Conservation (phyloP, 1,284 basidiomycete genomes). For the Sanghuangporus baumii region DNA sequence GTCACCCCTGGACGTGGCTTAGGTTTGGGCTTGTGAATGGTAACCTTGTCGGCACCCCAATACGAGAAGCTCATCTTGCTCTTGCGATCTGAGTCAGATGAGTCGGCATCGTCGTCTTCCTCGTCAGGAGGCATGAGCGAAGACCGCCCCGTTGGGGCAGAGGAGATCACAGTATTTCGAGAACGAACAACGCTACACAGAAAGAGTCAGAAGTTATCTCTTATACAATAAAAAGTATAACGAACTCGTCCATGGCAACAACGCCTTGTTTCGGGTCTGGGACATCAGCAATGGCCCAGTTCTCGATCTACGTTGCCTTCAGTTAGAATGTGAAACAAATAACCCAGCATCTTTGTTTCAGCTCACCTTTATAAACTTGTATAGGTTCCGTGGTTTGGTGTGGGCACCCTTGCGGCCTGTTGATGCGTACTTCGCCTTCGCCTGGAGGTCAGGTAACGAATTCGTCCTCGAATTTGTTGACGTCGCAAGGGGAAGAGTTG, state of each 20-base stretch:
- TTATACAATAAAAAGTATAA: slow-evolving; percentile 2
- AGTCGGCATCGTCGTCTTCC: slow-evolving; percentile 53
- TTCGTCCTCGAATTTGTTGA: slow-evolving; percentile 62
- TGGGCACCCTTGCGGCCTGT: slow-evolving; percentile 67
- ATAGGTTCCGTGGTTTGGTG: slow-evolving; percentile 82
- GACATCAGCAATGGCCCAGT: slow-evolving; percentile 79
- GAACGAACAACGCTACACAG: slow-evolving; percentile 59
- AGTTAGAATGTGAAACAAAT: slow-evolving; percentile 8
- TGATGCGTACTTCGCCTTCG: slow-evolving; percentile 75
- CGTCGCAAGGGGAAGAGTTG: slow-evolving; percentile 77
- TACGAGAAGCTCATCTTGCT: slow-evolving; percentile 90
- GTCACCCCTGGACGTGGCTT: slow-evolving; percentile 43
- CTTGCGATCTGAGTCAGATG: slow-evolving; percentile 80
- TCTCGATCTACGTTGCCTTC: slow-evolving; percentile 61
- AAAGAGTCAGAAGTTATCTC: slow-evolving; percentile 16
- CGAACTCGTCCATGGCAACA: slow-evolving; percentile 83
- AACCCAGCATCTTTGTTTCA: slow-evolving; percentile 16
- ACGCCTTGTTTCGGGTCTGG: slow-evolving; percentile 67
- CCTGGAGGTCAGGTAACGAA: slow-evolving; percentile 73
- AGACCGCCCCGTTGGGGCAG: slow-evolving; percentile 41
- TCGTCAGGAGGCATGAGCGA: slow-evolving; percentile 64
- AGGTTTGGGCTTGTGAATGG: slow-evolving; percentile 68
- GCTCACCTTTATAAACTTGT: slow-evolving; percentile 79
- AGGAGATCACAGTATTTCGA: slow-evolving; percentile 50
- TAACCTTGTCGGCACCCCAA: slow-evolving; percentile 84